Evolutionary conservation across 176 grass and related monocot genomes (phyloP), one percentile per base, ranked within the genome.

Genomic region (Eleusine indica): DNA sequence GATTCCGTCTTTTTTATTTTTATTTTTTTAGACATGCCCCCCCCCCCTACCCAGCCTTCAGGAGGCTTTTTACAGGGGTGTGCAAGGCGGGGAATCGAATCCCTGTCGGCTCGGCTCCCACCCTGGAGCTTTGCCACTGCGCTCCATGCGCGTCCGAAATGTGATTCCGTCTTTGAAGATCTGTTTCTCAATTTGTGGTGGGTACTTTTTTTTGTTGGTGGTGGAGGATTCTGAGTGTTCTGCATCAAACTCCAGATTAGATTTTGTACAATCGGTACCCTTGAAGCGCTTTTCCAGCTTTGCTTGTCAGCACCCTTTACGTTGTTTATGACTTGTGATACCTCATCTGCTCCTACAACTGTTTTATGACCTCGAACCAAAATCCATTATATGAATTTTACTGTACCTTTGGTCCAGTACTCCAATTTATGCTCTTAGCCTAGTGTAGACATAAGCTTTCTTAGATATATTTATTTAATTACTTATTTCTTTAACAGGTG

Each of bases 401-500:
- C 12, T 0, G 15, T 71, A 30, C 4, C 3, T 42, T 58, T 57
- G 46, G 63, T 69, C 16, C 6, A 32, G 18, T 47, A 56, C 18
- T 70, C 8, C 7, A 17, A 0, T 60, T 47, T 29, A 66, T 68
- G 5, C 44, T 44, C 0, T 12, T 44, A 83, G 14, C 42, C 5
- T 30, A 46, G 4, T 35, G 30, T 35, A 42, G 19, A 44, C 12
- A 15, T 25, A 41, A 44, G 13, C 18, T 21, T 3, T 77, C 18
- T 28, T 4, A 16, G 11, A 42, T 64, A 18, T 56, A 42, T 22
- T 22, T 38, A 73, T 54, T 80, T 41, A 38, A 87, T 77, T 37
- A 75, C 30, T 44, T 46, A 66, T 73, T 70, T 38, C 66, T 87
- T 70, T 25, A 84, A 85, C 85, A 98, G 96, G 93, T 98, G 21